Evolutionary conservation across 208 protist species (phyloP).

Genomic region (Trypanosoma mega): DNA sequence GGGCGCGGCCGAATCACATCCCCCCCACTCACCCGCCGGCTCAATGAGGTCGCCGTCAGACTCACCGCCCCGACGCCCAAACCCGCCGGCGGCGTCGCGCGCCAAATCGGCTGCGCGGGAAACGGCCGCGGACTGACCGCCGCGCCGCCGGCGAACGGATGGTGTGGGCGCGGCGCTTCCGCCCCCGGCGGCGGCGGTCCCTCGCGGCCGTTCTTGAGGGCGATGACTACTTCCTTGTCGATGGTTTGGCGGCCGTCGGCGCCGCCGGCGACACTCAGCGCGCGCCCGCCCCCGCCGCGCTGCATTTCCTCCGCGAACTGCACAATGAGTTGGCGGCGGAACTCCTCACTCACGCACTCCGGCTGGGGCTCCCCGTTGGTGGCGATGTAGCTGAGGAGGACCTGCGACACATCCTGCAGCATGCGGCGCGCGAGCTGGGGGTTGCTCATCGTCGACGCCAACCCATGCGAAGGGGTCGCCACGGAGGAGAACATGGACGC

Average conservation of each 20-base stretch:
- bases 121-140: conserved; percentile 6
- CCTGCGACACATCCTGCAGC: conserved; percentile 22
- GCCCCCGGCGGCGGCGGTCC: conserved; percentile 27
- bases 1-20: conserved; percentile 27
- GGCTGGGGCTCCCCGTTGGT: conserved; percentile 23
- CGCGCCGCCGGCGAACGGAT: conserved; percentile 23
- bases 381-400: conserved; percentile 22
- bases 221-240: conserved; percentile 80
- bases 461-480: conserved; percentile 11
- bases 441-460: conserved; percentile 25
- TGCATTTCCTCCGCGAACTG: conserved; percentile 28
- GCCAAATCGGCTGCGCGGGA: conserved; percentile 9
- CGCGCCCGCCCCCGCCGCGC: not conserved
- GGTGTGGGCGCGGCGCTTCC: conserved; percentile 22
- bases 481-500: conserved; percentile 26
- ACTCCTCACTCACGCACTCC: conserved; percentile 25
- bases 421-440: conserved; percentile 24
- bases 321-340: conserved; percentile 20
- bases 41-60: conserved; percentile 16
- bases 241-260: conserved; percentile 70
- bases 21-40: conserved; percentile 12
- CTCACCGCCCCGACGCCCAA: no score
- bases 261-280: not conserved
- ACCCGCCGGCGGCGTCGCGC: conserved; percentile 21
- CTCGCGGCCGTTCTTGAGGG: conserved; percentile 31